Base-by-base conservation (phyloP, 176 grass and related monocot genomes). In the Avena eriantha region DNA sequence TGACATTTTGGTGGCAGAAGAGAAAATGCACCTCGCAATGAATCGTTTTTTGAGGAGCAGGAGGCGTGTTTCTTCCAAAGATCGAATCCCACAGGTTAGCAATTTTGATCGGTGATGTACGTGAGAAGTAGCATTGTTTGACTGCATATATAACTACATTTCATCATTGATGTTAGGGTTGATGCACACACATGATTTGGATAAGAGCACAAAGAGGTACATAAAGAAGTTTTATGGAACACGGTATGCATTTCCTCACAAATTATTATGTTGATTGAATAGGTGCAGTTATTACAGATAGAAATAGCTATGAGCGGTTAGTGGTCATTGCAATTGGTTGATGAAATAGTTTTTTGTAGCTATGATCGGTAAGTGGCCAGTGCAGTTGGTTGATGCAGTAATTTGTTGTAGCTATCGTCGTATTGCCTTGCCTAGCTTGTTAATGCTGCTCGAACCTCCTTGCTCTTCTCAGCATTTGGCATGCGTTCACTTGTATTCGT, bases 351-450 rank as follows among this genome's bases (percentile, higher is more conserved):
- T 56, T 17, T 0, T 18, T 34, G 26, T 16, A 65, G 26, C 24
- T 31, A 65, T 15, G 24, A 64, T 65, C 24, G 16, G 26, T 16
- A 66, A 31, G 24, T 65, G 61, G 36, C 36, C 36, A 39, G 36
- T 39, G 36, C 36, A 39, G 36, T 39, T 39, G 36, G 36, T 39
- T 39, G 8, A 33, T 39, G 86, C 6, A 39, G 36, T 17, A 19
- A 67, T 60, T 86, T 59, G n/a, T 76, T 82, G 47, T 89, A 16
- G 63, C 63, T 17, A 34, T 67, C 6, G 0, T 34, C 64, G 5
- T 67, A 67, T 63, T 14, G 31, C 23, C 15, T 35, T 35, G 15
- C 14, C 16, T 68, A 68, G 65, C 6, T 67, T 34, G 15, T 67
- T 4, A 35, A 35, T 89, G 48, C 33, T 3, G 18, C 55, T 47